Evolutionary conservation across 2,329 filamentous ascomycete species (phyloP).

Genomic region (Fusarium equiseti): DNA sequence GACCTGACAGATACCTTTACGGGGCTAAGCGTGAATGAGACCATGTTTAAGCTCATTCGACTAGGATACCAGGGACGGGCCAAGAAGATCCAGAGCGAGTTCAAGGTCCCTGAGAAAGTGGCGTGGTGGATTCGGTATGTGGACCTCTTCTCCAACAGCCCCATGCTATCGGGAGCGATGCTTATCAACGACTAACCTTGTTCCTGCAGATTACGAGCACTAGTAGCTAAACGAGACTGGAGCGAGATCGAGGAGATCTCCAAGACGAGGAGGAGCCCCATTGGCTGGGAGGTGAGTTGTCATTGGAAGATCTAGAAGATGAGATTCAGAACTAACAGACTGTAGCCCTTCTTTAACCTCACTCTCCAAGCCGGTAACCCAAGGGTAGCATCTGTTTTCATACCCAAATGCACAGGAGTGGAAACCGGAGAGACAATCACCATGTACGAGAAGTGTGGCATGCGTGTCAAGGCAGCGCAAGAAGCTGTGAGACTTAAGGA

Average conservation of each 20-base stretch:
- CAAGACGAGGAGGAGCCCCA: slow-evolving; percentile 85
- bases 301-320: background rate
- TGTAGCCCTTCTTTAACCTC: slow-evolving; percentile 89
- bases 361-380: slow-evolving; percentile 90
- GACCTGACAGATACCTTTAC: slow-evolving; percentile 83
- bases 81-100: slow-evolving; percentile 89
- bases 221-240: slow-evolving; percentile 93
- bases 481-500: slow-evolving; percentile 89
- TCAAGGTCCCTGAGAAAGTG: slow-evolving; percentile 91
- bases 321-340: slow-evolving; percentile 29
- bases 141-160: slow-evolving; percentile 26
- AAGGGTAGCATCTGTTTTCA: slow-evolving; percentile 83
- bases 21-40: slow-evolving; percentile 90
- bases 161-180: slow-evolving; percentile 17
- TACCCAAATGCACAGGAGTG: slow-evolving; percentile 85
- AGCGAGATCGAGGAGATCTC: slow-evolving; percentile 88
- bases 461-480: slow-evolving; percentile 89
- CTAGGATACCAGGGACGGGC: slow-evolving; percentile 86
- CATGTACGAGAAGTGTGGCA: slow-evolving; percentile 97
- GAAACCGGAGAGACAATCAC: slow-evolving; percentile 77
- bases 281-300: slow-evolving; percentile 89
- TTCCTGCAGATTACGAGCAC: slow-evolving; percentile 75
- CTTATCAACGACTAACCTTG: slow-evolving; percentile 37
- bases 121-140: slow-evolving; percentile 83
- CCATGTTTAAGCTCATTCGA: slow-evolving; percentile 87